phyloP scores from a whole-genome alignment of 495 filamentous ascomycete genomes.

The Aspergillus leporis region DNA sequence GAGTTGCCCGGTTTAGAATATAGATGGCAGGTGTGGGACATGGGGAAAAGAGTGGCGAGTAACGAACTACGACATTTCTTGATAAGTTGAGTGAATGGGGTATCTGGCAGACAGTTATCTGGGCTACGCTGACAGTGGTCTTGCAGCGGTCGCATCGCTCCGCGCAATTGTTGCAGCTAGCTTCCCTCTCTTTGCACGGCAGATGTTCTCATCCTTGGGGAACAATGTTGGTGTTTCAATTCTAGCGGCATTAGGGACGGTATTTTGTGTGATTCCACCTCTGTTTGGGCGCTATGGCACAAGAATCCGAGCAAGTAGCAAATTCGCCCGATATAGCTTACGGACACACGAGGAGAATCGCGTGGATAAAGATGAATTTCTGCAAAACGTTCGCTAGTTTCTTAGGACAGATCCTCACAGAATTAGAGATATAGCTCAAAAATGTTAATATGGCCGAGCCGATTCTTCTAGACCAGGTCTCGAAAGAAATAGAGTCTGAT shows the following conservation, averaged over 20 bases:
- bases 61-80: no score
- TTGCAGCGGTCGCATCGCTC: conserved; percentile 48
- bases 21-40: no score
- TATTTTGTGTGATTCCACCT: conserved; percentile 46
- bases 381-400: neutral
- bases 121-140: conserved; percentile 51
- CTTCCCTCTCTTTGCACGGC: conserved; percentile 47
- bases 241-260: conserved; percentile 43
- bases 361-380: conserved; percentile 16
- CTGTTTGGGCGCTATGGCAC: conserved; percentile 46
- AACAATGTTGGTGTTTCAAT: conserved; percentile 48
- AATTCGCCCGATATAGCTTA: conserved; percentile 49
- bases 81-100: no score
- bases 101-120: conserved; percentile 57
- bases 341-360: conserved; percentile 33
- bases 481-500: no score
- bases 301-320: conserved; percentile 42
- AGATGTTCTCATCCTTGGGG: conserved; percentile 45
- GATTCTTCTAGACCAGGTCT: no score
- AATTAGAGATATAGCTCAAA: no score
- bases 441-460: no score
- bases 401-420: no score
- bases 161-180: conserved; percentile 44
- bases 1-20: no score
- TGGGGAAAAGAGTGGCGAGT: no score